Evolutionary conservation across 2,329 filamentous ascomycete species (phyloP), one percentile per base, ranked within the genome.

Genomic region (Parafenestella ontariensis): DNA sequence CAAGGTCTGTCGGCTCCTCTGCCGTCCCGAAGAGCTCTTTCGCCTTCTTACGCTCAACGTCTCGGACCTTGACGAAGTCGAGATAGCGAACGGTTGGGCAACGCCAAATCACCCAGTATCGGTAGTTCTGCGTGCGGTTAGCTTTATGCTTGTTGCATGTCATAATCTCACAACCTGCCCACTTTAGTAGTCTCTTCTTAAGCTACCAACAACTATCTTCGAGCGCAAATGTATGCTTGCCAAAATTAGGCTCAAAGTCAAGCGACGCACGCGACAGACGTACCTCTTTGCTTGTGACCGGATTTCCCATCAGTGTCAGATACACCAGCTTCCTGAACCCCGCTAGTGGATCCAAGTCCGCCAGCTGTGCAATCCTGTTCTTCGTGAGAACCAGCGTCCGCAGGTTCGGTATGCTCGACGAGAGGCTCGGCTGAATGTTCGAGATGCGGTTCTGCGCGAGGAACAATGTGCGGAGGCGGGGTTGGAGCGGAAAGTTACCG

Each of bases 261-360:
- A 36, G 40, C 26, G 31, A 45, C 50, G 47, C 34, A 34, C 23
- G 33, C 40, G 24, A 6, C 52, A 8, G 42, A 62, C 69, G 34
- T 74, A 96, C 93, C 87, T 98, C 93, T 79, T 94, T 96, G 81
- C 89, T 90, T 21, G 90, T 87, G 7, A 98, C 90, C 0, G 95
- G 94, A 74, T 98, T 98, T 58, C 96, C 93, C 51, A 89, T 74
- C 73, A 98, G 75, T 34, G 90, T 87, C 68, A 99, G 75, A 77
- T 96, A 92, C 52, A 89, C 92, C 75, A 99, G 77, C 53, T 83
- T 83, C 52, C 80, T 72, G 68, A 96, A 89, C 18, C 82, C 82
- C 24, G 82, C 84, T 65, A 99, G 79, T n/a, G 89, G 84, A 69
- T 97, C 93, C 56, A 98, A 75, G 75, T 99, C 95, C 42, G 90